Evolutionary conservation across 768 basidiomycete genomes (phyloP), one percentile per base, ranked within the genome.

Genomic region (Boletus huronensis): DNA sequence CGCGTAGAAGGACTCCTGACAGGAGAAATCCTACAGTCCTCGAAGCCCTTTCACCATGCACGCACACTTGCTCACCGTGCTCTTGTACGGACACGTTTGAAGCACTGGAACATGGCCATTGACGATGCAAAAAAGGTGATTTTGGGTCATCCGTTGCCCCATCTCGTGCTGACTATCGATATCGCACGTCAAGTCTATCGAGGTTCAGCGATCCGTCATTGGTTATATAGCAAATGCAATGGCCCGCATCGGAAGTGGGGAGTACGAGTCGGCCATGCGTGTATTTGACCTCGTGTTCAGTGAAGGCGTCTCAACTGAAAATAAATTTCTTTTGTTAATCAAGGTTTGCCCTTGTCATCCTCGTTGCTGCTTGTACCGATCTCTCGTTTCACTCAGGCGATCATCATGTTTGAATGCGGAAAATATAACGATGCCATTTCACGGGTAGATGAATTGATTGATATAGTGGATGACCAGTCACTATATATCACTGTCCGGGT

Each of bases 171-270:
- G 26, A 58, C 19, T 1, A 3, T 29, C 23, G 23, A 25, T n/a
- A n/a, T n/a, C 23, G 5, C 5, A 16, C 10, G 1, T 0, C 17
- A 46, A 59, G 61, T 63, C 62, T 21, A 34, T 54, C n/a, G 4
- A 57, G 10, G 13, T 39, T n/a, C 51, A 42, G 9, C 32, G 10
- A n/a, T 64, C 61, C 1, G 41, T 40, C 2, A 42, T 63, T 3
- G 57, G 50, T 31, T 28, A 63, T 34, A 39, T 63, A 10, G 61
- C 61, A 7, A 3, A n/a, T 1, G 47, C 57, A 5, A 39, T 63
- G 2, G 48, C 54, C 0, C 21, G 2, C 0, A 10, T 47, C 13
- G 19, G 48, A 1, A 36, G 42, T 19, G 61, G 48, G 7, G 49
- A 59, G 3, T 6, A 39, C 0, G 54, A 60, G 3, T 41, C 29